Percentiles rank a stretch among this genome's conserved stretches.
These are phyloP conservation scores for Pleurotus cornucopiae DNA, from an alignment of 768 basidiomycete species.

Conservation along the genomic window DNA sequence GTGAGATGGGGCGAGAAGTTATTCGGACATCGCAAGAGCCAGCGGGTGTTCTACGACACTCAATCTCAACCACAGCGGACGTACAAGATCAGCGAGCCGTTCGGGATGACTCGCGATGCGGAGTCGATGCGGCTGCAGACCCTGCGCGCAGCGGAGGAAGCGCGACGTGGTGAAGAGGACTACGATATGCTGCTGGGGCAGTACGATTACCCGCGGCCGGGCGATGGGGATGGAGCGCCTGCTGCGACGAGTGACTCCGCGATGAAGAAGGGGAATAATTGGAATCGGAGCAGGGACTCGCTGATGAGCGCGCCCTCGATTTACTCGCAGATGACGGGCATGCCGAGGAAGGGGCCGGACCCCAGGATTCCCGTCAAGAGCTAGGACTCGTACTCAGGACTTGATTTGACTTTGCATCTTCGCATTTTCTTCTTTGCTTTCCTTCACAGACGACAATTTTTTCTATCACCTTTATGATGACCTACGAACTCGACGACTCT, in stretches of 20 bases:
- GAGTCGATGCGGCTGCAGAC: conserved; percentile 37
- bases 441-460: no score
- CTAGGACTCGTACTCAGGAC: neutral
- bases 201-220: conserved; percentile 40
- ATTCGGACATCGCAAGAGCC: conserved; percentile 42
- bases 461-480: no score
- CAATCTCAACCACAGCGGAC: conserved; percentile 27
- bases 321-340: conserved; percentile 58
- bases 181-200: conserved; percentile 50
- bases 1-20: conserved; percentile 52
- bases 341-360: conserved; percentile 52
- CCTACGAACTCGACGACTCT: no score
- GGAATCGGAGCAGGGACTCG: conserved; percentile 14
- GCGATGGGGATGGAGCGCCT: conserved; percentile 11
- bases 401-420: no score
- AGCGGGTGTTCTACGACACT: neutral
- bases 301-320: conserved; percentile 43
- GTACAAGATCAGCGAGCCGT: conserved; percentile 22
- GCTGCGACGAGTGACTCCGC: conserved; percentile 9
- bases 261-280: no score
- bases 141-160: conserved; percentile 46
- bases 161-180: conserved; percentile 39
- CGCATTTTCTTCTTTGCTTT: no score
- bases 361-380: conserved; percentile 49
- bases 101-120: conserved; percentile 11